phyloP scores from a whole-genome alignment of 371 early-diverging fungal species.

The Paraphysoderma sedebokerense region DNA sequence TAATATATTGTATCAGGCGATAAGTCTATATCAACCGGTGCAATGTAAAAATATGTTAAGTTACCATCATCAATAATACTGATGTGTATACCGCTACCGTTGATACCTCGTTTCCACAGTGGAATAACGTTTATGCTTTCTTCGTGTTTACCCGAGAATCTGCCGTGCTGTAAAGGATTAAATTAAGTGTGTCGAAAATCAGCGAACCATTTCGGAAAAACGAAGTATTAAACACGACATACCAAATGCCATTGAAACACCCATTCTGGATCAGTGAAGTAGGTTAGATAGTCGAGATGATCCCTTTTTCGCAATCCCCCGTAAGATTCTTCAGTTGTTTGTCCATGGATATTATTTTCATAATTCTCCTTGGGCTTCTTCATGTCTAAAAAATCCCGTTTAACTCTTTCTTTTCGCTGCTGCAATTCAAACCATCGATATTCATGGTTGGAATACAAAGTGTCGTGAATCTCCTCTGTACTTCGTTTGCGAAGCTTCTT shows the following conservation, averaged over 20 bases:
- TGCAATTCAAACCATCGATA: background rate
- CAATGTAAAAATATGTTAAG: background rate
- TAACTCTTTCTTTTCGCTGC: background rate
- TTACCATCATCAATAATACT: slow-evolving; percentile 85
- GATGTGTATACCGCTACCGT: slow-evolving; percentile 67
- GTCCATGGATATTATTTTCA: background rate
- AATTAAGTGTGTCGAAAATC: background rate
- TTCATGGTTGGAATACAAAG: too few relatives aligned
- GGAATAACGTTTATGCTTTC: slow-evolving; percentile 65
- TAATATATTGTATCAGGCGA: background rate
- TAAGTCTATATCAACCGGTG: background rate
- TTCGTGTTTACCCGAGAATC: slow-evolving; percentile 34
- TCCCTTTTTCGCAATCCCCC: slow-evolving; percentile 1
- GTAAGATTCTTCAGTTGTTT: background rate
- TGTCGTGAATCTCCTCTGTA: background rate
- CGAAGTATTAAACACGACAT: slow-evolving; percentile 6
- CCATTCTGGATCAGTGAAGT: slow-evolving; percentile 50
- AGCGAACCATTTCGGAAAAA: background rate
- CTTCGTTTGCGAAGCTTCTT: background rate
- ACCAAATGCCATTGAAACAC: slow-evolving; percentile 69
- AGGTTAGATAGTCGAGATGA: slow-evolving; percentile 4
- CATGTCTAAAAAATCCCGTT: slow-evolving; percentile 6
- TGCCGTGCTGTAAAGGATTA: background rate
- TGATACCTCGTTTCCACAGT: slow-evolving; percentile 78
- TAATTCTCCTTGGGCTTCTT: slow-evolving; percentile 1